Conservation (phyloP, 768 basidiomycete genomes). For the Suillus subalutaceus region DNA sequence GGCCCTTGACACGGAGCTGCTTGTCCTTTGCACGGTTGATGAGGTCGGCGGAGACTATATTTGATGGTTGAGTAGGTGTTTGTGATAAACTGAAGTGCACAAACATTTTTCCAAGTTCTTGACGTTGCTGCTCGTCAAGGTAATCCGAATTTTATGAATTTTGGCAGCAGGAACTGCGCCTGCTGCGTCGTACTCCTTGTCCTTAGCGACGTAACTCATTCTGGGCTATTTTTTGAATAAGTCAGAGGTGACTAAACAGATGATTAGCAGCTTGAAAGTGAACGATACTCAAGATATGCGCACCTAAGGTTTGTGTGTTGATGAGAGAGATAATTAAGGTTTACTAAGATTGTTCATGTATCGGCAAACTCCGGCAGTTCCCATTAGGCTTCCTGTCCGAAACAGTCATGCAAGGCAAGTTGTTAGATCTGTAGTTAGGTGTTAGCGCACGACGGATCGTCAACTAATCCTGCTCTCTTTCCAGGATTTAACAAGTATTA, state of each 20-base stretch:
- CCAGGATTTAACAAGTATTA: constrained; percentile 80
- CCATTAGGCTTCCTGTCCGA: not conserved
- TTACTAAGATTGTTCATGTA: not conserved
- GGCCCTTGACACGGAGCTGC: constrained; percentile 98
- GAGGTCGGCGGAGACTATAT: constrained; percentile 92
- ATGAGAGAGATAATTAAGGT: constrained; percentile 7
- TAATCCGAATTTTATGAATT: constrained; percentile 99
- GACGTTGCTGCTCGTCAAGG: constrained; percentile 97
- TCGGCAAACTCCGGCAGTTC: constrained; percentile 3
- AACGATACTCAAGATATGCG: not conserved
- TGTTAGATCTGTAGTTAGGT: not conserved
- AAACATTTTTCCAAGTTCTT: constrained; percentile 98
- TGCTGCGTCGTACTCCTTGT: constrained; percentile 96
- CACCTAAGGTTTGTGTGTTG: constrained; percentile 9
- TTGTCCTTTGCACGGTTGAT: constrained; percentile 99
- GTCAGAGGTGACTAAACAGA: constrained; percentile 78
- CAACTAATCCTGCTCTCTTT: constrained; percentile 14
- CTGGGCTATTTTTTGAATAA: constrained; percentile 49
- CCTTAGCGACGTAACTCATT: constrained; percentile 99
- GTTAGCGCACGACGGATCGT: not conserved
- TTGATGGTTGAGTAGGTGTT: not conserved
- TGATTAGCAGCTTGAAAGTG: not conserved
- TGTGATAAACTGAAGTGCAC: constrained; percentile 21
- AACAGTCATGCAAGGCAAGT: constrained; percentile 46
- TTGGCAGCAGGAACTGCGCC: constrained; percentile 88